Base-by-base conservation (phyloP, 495 filamentous ascomycete species). In the Cladorrhinum samala region DNA sequence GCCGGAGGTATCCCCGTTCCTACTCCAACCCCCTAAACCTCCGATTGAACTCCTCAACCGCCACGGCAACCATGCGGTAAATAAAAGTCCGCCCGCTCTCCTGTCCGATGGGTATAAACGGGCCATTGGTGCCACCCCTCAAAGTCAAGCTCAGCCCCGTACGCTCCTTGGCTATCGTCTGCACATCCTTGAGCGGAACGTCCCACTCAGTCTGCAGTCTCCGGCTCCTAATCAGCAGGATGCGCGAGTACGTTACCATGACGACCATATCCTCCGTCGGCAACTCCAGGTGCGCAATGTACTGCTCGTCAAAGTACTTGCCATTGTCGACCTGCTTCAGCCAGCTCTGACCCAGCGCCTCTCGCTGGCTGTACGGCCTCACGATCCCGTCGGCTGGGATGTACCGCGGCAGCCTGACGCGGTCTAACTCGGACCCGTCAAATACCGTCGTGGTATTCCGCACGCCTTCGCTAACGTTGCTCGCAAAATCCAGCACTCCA, bases 371-470 rank as follows among this genome's bases (percentile, higher is more conserved):
- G 75, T 96, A 98, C 5, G 93, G 94, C 5, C 93, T 85, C 17
- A 98, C 91, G 53, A 97, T 87, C 30, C 91, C 93, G 65, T 97
- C 93, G 36, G 83, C 80, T 17, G 88, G 88, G 52, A 98, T 88
- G 72, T 95, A 95, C 39, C 93, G 85, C 5, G 93, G 86, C 20
- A 96, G 76, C 25, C 93, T 87, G 16, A 97, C 91, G 50, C 94
- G 88, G 58, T 98, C 93, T 5, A 98, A 83, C 38, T 93, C 93
- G 45, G 94, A 85, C 33, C 85, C 84, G 61, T 98, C 93, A 65
- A 98, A 98, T 33, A 98, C 92, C 0, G 94, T 98, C 6, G 93
- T 98, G 7, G 93, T 98, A 71, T 98, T 98, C 60, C 92, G 89
- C 38, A 98, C 91, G 52, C 93, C 93, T 72, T 98, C 93, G 17